Evolutionary conservation across 1,284 basidiomycete genomes (phyloP), one percentile per base, ranked within the genome.

Genomic region (Exsudoporus floridanus): DNA sequence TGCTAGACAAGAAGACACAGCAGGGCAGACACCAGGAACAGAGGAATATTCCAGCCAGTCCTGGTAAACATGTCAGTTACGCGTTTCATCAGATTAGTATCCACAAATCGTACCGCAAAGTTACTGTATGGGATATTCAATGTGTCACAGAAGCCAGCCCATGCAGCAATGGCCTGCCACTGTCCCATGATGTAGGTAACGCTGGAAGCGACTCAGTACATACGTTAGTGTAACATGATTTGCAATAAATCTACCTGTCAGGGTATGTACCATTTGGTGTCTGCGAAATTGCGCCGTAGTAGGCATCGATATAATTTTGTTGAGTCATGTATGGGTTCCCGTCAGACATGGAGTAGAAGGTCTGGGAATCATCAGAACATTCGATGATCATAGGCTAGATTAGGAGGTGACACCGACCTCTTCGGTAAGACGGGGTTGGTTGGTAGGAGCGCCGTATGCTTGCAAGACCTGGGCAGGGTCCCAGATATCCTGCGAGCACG

Each of bases 1-100:
- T 27, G 39, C 9, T 31, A 49, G 13, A 48, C 58, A 49, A 28
- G 58, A 46, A 7, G 42, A 13, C 2, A 41, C 30, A 3, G 57
- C 55, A 7, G 45, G 45, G 14, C 60, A 63, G n/a, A 55, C 47
- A 8, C 63, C 63, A 14, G 63, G 46, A 21, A 47, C 25, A n/a
- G 58, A 48, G 4, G 63, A 63, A 49, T 65, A 62, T 19, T 63
- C 52, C 18, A 62, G 30, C 60, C 60, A 65, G 28, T 62, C 62
- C 62, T 61, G 18, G 7, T 39, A n/a, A 35, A 33, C 1, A 25
- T 44, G 25, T 49, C 3, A 52, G 40, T 5, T 4, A 49, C 0
- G 12, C 5, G 1, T 10, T 4, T 19, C 19, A 13, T n/a, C 13
- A 49, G 4, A 19, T 42, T 8, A 9, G 6, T 1, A 7, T 23